Base-by-base conservation (phyloP, 768 basidiomycete genomes). In the Lentinula boryana region DNA sequence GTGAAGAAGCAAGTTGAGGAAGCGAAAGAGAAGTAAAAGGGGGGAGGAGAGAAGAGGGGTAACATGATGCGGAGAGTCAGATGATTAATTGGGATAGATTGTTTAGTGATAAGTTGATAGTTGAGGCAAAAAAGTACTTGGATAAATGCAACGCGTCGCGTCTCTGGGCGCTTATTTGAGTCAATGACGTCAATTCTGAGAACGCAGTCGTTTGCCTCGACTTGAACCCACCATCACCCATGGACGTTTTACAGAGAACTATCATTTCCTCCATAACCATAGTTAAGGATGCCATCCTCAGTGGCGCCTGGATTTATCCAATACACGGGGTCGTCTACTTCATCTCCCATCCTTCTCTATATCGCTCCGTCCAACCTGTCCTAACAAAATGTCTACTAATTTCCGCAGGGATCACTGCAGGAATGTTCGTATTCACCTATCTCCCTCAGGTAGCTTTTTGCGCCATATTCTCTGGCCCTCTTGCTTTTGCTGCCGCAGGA, bases 381-480 rank as follows among this genome's bases (percentile, higher is more conserved):
- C 64, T 80, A 54, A 51, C 73, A 56, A 81, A 78, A 64, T 75
- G 74, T 15, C 65, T 78, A 15, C 5, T 69, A 31, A 65, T 74
- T 32, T 79, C 79, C 4, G 64, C 74, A 40, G 71, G 68, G 4
- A 74, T 80, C 51, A 80, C 80, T 41, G 62, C 62, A 23, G 72
- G 68, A n/a, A 66, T 86, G 64, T 84, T 86, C 65, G 69, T 79
- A 65, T 79, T 84, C 72, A 81, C 82, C 18, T 90, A 86, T 72
- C 65, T 88, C 8, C 88, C 88, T 2, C 86, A 87, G 67, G 81
- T 85, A 38, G 85, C 84, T 44, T 68, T 89, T 51, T 82, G 87
- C 41, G 80, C 84, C 2, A 63, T 87, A 58, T 77, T 89, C 65
- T 80, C 81, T 0, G 88, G 87, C 1, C 86, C 87, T 4, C 76